Base-by-base conservation (phyloP, 768 basidiomycete genomes). In the Phaffia australis region DNA sequence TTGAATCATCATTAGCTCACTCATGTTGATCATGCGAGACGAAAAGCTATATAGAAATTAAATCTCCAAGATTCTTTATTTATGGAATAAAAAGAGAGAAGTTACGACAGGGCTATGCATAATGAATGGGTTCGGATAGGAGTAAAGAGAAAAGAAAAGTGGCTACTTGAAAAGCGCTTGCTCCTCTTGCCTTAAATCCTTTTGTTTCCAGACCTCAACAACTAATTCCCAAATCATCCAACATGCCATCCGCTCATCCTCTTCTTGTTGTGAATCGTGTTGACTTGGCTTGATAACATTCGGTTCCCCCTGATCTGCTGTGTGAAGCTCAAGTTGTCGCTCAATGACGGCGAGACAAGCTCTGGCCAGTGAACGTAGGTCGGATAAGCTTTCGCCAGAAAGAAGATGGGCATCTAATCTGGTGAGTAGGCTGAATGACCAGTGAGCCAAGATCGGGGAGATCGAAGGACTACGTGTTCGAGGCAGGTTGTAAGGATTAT, bases 401-500 rank as follows among this genome's bases (percentile, higher is more conserved):
- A 60, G 59, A 16, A 49, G 46, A 18, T 49, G 25, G 9, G 59
- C 30, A 35, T 60, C 59, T n/a, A 60, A 6, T 27, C 46, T 46
- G 47, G 59, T 46, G 47, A 60, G 59, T 14, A 60, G 59, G 42
- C 46, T 49, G 21, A 60, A 60, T 19, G 59, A 46, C 59, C 59
- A 60, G 16, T 49, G 46, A 27, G 59, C 59, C 25, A 60, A 49
- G 23, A 23, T 9, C 23, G 59, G 59, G 6, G 59, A 23, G 46
- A 60, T 18, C 46, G 46, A 49, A 6, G 59, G 59, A 11, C 35
- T 42, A 42, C 4, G 35, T 42, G 35, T 11, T 42, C 35, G 6
- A 11, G 35, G 35, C 11, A 42, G 4, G 11, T 42, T 42, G 1
- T 5, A 14, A 23, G 59, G 8, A 3, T 35, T 6, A 1, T 46